Evolutionary conservation across 768 basidiomycete genomes (phyloP), one percentile per base, ranked within the genome.

Genomic region (Sutorius australiensis): DNA sequence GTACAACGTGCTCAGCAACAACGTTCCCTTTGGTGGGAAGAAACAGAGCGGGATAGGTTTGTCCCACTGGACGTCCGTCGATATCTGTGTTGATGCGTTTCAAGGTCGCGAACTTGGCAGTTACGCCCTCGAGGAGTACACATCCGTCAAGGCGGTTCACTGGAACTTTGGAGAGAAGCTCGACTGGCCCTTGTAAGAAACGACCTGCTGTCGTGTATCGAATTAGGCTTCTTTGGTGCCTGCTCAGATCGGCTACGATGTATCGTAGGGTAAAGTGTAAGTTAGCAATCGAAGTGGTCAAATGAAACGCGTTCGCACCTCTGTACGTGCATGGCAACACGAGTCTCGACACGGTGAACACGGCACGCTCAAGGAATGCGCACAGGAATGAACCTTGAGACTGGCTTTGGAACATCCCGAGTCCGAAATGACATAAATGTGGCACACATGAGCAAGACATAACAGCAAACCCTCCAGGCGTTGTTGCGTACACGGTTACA

Each of bases 1-100:
- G 64, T 95, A 93, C 72, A 89, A 87, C 64, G 38, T 88, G 12
- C 69, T 95, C 51, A 80, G 82, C 72, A 91, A 90, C 68, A 92
- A 95, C 54, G 86, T 93, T 41, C 95, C 95, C 1, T 98, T 98
- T 64, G 95, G 95, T 34, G 95, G 95, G 21, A 95, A 89, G 76
- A 95, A 95, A 72, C 87, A 91, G 67, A 90, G 88, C 39, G 93
- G 93, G 48, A 84, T 90, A 63, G 87, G 89, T 88, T 60, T 53
- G 61, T 48, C 8, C 0, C 34, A 3, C 13, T 21, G 3, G 14
- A 47, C 43, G 32, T 37, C n/a, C 19, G 17, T 38, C 47, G n/a
- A 54, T 11, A 17, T 30, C 24, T 51, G 17, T 61, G 42, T 54
- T 57, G 39, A 61, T 36, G 7, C 28, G n/a, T 17, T 38, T 42